phyloP scores from a whole-genome alignment of 441 rosid species.

The Hura crepitans region DNA sequence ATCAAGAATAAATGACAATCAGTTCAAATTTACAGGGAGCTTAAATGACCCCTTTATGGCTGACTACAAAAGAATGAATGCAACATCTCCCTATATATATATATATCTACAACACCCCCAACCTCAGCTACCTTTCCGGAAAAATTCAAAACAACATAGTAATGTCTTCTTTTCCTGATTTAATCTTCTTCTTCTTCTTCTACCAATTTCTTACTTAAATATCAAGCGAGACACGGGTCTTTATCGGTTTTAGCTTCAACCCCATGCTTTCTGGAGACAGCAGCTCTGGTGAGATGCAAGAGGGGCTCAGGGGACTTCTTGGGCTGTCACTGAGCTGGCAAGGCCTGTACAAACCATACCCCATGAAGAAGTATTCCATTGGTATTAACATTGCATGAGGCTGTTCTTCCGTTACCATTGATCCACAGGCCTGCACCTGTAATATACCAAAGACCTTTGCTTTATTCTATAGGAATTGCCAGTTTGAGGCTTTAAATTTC shows the following conservation, averaged over 20 bases:
- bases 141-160: conserved; percentile 7
- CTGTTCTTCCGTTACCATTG: conserved; percentile 90
- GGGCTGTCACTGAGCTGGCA: conserved; percentile 60
- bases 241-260: conserved; percentile 84
- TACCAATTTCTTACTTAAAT: conserved; percentile 17
- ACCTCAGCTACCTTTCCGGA: conserved; percentile 23
- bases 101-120: conserved; percentile 36
- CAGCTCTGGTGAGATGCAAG: conserved; percentile 80
- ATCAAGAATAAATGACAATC: conserved; percentile 27
- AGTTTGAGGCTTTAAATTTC: background rate
- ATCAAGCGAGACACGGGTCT: conserved; percentile 50
- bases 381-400: conserved; percentile 97
- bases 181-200: background rate
- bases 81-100: conserved; percentile 18
- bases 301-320: conserved; percentile 78
- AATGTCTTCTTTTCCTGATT: background rate
- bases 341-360: conserved; percentile 69
- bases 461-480: background rate
- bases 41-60: conserved; percentile 27
- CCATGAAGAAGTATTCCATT: conserved; percentile 82
- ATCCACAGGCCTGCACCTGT: conserved; percentile 92
- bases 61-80: conserved; percentile 49
- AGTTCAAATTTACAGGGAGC: conserved; percentile 30
- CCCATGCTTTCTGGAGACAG: conserved; percentile 99
- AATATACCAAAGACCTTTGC: background rate